Evolutionary conservation across 371 early-diverging fungal species (phyloP).

Genomic region (Mucor racemosus): DNA sequence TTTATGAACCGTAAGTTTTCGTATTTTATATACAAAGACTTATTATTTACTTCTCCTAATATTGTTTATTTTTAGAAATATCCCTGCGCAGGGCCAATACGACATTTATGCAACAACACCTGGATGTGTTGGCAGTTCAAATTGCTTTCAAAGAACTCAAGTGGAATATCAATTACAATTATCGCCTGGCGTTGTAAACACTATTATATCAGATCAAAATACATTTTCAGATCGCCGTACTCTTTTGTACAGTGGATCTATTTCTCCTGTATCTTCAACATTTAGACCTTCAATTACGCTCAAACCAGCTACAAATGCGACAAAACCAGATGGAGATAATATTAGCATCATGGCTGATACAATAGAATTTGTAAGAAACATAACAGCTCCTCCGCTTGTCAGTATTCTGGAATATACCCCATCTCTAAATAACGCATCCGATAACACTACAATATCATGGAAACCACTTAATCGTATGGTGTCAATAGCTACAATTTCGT

Average conservation of each 20-base stretch:
- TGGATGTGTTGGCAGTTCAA: slow-evolving; percentile 65
- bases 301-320: slow-evolving; percentile 23
- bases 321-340: slow-evolving; percentile 16
- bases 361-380: slow-evolving; percentile 40
- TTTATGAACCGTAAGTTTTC: slow-evolving; percentile 53
- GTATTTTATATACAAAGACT: too few species aligned
- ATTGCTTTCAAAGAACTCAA: slow-evolving; percentile 56
- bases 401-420: slow-evolving; percentile 50
- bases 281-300: slow-evolving; percentile 40
- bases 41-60: not conserved
- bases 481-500: not conserved
- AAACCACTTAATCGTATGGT: slow-evolving; percentile 36
- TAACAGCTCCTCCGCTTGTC: slow-evolving; percentile 36
- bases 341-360: slow-evolving; percentile 43
- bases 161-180: slow-evolving; percentile 50
- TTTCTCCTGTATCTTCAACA: slow-evolving; percentile 35
- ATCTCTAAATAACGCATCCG: slow-evolving; percentile 27
- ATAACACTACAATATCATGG: slow-evolving; percentile 30
- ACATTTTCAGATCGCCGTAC: slow-evolving; percentile 43
- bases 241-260: slow-evolving; percentile 56
- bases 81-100: slow-evolving; percentile 69
- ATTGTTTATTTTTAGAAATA: slow-evolving; percentile 35
- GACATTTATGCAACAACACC: slow-evolving; percentile 69
- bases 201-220: slow-evolving; percentile 47
- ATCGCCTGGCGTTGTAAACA: slow-evolving; percentile 35